These are phyloP conservation scores for Paecilomyces sp. DNA, from an alignment of 2,329 filamentous ascomycete species.

Conservation along the genomic window DNA sequence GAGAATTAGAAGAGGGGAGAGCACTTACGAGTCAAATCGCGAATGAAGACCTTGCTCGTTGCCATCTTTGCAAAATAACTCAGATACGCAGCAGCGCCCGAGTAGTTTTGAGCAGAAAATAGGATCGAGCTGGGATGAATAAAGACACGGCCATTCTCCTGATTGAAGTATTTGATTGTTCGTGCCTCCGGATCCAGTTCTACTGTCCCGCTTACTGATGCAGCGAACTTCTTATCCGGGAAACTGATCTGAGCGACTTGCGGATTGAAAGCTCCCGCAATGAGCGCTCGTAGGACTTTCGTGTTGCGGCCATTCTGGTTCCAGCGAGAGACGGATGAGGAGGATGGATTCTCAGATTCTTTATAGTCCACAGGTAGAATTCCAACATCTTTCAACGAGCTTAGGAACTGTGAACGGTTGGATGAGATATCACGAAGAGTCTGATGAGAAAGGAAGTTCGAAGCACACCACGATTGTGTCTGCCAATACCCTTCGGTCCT, in stretches of 20 bases:
- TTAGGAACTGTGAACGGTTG: constrained; percentile 77
- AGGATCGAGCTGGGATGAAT: constrained; percentile 84
- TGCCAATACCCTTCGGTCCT: constrained; percentile 37
- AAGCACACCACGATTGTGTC: constrained; percentile 66
- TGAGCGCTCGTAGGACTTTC: constrained; percentile 58
- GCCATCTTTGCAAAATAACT: constrained; percentile 89
- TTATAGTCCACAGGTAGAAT: constrained; percentile 56
- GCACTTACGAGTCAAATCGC: constrained; percentile 76
- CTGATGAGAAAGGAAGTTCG: constrained; percentile 76
- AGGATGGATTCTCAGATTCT: constrained; percentile 24
- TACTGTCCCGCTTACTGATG: constrained; percentile 78
- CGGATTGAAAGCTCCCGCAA: constrained; percentile 69
- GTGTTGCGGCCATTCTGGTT: constrained; percentile 29
- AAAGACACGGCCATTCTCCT: constrained; percentile 80
- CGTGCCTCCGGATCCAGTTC: constrained; percentile 88
- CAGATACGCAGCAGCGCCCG: constrained; percentile 68
- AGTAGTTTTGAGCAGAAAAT: constrained; percentile 74
- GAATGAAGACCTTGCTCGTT: constrained; percentile 84
- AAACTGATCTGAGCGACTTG: constrained; percentile 89
- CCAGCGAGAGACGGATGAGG: constrained; percentile 36
- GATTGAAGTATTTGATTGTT: constrained; percentile 87
- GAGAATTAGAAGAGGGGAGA: background rate
- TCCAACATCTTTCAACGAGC: constrained; percentile 76
- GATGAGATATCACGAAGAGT: constrained; percentile 83
- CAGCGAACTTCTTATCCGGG: constrained; percentile 91